phyloP scores from a whole-genome alignment of 73 alveolate species.

The Effrenium voratum region DNA sequence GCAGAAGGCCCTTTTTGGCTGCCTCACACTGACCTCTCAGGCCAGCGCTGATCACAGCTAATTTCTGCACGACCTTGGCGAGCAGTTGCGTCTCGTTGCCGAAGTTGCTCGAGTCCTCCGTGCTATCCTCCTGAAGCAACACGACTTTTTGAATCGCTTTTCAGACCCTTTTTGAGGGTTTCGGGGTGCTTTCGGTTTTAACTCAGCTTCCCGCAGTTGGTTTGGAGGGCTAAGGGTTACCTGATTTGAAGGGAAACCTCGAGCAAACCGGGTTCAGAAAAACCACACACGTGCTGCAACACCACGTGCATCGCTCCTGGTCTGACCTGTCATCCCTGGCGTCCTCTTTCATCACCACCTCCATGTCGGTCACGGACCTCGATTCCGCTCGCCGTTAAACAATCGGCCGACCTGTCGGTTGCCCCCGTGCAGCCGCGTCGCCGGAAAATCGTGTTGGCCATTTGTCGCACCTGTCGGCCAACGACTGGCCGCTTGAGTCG shows the following conservation, averaged over 20 bases:
- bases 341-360: constrained; percentile 81
- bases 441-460: constrained; percentile 70
- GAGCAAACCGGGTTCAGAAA: no score
- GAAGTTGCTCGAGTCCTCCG: constrained; percentile 37
- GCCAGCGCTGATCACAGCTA: constrained; percentile 39
- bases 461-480: constrained; percentile 41
- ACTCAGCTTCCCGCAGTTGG: no score
- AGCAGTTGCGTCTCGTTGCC: constrained; percentile 83
- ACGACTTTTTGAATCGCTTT: no score
- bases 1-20: background rate
- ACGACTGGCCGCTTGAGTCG: background rate
- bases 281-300: background rate
- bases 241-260: no score
- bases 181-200: no score
- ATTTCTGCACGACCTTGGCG: constrained; percentile 73
- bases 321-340: constrained; percentile 62
- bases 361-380: constrained; percentile 92
- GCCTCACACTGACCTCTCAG: background rate
- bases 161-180: no score
- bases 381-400: background rate
- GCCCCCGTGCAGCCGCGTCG: background rate
- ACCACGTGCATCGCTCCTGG: background rate
- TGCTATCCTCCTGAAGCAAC: constrained; percentile 51
- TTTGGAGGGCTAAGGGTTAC: no score
- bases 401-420: background rate